These are phyloP conservation scores for Podospora tetraspora DNA, from an alignment of 495 filamentous ascomycete genomes.

Conservation along the genomic window DNA sequence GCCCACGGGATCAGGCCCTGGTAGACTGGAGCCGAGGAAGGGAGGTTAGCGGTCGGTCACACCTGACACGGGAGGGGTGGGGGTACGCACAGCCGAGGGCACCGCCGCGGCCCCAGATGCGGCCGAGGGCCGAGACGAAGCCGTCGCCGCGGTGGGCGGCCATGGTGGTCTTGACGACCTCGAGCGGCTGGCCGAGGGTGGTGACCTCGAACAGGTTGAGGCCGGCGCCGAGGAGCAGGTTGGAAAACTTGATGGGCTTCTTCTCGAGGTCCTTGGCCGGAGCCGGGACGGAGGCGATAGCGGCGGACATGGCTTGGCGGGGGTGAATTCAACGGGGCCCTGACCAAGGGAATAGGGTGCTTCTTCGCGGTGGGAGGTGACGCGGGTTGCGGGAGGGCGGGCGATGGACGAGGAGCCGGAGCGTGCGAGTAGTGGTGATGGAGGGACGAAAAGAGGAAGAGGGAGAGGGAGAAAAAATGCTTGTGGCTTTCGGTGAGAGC, in stretches of 20 bases:
- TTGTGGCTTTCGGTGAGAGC: neutral
- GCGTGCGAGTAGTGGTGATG: neutral
- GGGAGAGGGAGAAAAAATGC: neutral
- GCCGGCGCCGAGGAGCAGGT: slow-evolving; percentile 90
- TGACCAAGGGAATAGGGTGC: slow-evolving; percentile 89
- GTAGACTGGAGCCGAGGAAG: slow-evolving; percentile 62
- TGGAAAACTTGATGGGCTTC: slow-evolving; percentile 99
- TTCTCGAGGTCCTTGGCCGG: slow-evolving; percentile 68
- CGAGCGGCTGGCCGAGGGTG: slow-evolving; percentile 79
- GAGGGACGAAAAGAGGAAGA: neutral
- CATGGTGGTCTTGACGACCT: slow-evolving; percentile 99
- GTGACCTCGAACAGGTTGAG: slow-evolving; percentile 93
- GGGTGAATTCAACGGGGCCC: slow-evolving; percentile 58
- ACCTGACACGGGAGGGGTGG: neutral
- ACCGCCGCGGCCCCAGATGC: slow-evolving; percentile 93
- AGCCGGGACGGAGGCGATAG: slow-evolving; percentile 51
- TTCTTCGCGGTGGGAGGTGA: slow-evolving; percentile 57
- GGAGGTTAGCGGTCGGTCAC: neutral
- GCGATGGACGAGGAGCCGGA: slow-evolving; percentile 11
- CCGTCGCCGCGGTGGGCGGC: slow-evolving; percentile 89
- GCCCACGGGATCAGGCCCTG: slow-evolving; percentile 99
- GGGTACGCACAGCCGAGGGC: slow-evolving; percentile 85
- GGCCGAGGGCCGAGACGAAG: slow-evolving; percentile 71
- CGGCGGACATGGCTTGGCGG: slow-evolving; percentile 52
- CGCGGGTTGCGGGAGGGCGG: slow-evolving; percentile 8